These are phyloP conservation scores for Tardiomyces digboiensis DNA, from an alignment of 1,139 yeast genomes.

Conservation along the genomic window DNA sequence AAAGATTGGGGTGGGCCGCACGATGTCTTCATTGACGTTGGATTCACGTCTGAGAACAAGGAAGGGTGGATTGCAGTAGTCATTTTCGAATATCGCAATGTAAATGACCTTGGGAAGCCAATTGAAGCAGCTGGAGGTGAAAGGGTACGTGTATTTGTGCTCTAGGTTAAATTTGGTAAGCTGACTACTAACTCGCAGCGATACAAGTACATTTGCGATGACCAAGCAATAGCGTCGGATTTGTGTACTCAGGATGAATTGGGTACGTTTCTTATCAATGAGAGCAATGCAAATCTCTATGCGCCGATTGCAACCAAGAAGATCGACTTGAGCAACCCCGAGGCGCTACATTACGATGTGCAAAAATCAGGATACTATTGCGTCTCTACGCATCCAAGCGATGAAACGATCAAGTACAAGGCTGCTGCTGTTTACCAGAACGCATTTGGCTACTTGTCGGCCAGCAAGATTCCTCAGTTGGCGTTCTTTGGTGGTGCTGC, in stretches of 20 bases:
- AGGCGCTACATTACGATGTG: constrained; percentile 54
- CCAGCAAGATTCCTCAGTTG: constrained; percentile 83
- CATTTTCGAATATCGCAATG: constrained; percentile 77
- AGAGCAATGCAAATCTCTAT: constrained; percentile 30
- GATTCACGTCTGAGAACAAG: constrained; percentile 34
- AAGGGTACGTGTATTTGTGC: too few relatives aligned
- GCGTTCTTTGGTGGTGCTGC: constrained; percentile 86
- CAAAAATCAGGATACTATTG: constrained; percentile 85
- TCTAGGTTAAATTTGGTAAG: constrained; percentile 4
- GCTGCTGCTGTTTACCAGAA: constrained; percentile 75
- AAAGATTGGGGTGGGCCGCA: constrained; percentile 80
- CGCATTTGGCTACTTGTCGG: constrained; percentile 84
- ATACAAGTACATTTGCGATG: constrained; percentile 65
- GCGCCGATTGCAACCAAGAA: constrained; percentile 49
- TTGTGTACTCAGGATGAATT: constrained; percentile 46
- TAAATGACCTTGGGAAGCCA: constrained; percentile 51
- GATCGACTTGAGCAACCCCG: constrained; percentile 48
- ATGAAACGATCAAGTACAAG: constrained; percentile 37
- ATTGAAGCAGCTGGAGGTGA: constrained; percentile 4
- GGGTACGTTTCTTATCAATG: constrained; percentile 52
- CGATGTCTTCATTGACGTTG: constrained; percentile 31
- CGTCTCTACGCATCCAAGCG: constrained; percentile 53
- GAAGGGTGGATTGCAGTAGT: constrained; percentile 48
- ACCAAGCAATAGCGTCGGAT: constrained; percentile 46
- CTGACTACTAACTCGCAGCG: constrained; percentile 20